Evolutionary conservation across 2,329 filamentous ascomycete species (phyloP), one percentile per base, ranked within the genome.

Genomic region (Beauveria sp.): DNA sequence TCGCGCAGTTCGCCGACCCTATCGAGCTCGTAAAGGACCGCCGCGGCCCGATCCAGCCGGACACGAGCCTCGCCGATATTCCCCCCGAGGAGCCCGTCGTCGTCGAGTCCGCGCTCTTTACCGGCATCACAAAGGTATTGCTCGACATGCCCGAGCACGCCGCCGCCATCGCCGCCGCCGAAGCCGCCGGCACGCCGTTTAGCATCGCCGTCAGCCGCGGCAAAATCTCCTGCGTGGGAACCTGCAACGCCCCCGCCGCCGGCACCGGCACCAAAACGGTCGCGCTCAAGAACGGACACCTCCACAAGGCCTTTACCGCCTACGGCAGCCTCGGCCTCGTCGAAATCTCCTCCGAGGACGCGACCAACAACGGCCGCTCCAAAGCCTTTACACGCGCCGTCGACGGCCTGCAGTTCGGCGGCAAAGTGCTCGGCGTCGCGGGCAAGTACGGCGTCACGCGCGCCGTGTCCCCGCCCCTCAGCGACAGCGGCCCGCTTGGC

Each of bases 231-330:
- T 89, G 86, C 66, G 64, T 85, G 8, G 85, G 86, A 3, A 14
- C 67, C 1, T 88, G 86, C 68, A 65, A 71, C 5, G 68, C 71
- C 0, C 76, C 78, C 3, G 63, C 78, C 3, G 63, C 69, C 4
- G 64, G 67, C 2, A 72, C 12, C 46, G 24, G 72, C 5, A 67
- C 69, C 60, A 71, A 72, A 52, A 68, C 75, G 2, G 70, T 89
- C 28, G 59, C 73, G 7, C 76, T 89, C 6, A 67, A 76, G 22
- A 79, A 89, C 64, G 87, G 86, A 1, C 78, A 88, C 66, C 67
- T 89, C n/a, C 80, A 82, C 6, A 76, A 80, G 6, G 77, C 84
- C 0, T 80, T 88, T 63, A 86, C 83, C 3, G 83, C 88, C 34
- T 85, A 81, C 1, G 82, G 84, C 4, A 75, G 75, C 1, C 72